A percentile compares a stretch with the other conserved stretches of the same genome.
These are phyloP conservation scores for Phytophthora ramorum DNA, from an alignment of 352 stramenopile genomes.

Conservation along the genomic window DNA sequence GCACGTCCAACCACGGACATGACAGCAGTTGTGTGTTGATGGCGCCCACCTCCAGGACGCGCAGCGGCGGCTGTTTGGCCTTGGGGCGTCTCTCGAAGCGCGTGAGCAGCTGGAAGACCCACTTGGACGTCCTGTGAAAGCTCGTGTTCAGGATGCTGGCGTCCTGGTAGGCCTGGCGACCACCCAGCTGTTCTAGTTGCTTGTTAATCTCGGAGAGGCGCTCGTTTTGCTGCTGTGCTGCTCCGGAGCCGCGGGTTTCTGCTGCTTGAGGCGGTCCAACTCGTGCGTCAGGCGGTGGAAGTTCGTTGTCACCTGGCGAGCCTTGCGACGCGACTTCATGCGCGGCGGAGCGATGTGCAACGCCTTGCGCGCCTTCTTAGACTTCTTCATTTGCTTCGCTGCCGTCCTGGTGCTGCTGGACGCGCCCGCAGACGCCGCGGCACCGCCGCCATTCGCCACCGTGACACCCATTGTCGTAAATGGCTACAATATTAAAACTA, in stretches of 20 bases:
- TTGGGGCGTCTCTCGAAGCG: constrained; percentile 73
- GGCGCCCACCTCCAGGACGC: constrained; percentile 89
- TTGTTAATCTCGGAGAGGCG: constrained; percentile 67
- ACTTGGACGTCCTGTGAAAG: constrained; percentile 96
- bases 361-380: constrained; percentile 63
- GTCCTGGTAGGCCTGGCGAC: constrained; percentile 94
- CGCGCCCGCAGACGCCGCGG: constrained; percentile 3
- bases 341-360: constrained; percentile 64
- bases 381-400: constrained; percentile 44
- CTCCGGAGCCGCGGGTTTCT: constrained; percentile 33
- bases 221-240: constrained; percentile 25
- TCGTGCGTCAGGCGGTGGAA: constrained; percentile 84
- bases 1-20: constrained; percentile 92
- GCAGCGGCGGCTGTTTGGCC: constrained; percentile 67
- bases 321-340: constrained; percentile 75
- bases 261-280: constrained; percentile 62
- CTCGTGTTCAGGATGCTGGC: constrained; percentile 95
- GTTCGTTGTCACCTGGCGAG: constrained; percentile 75
- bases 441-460: constrained; percentile 25
- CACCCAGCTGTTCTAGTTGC: constrained; percentile 88
- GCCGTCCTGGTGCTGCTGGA: constrained; percentile 5
- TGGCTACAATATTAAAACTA: neutral
- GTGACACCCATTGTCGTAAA: constrained; percentile 23
- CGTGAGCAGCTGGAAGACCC: constrained; percentile 93
- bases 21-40: constrained; percentile 98